Evolutionary conservation across 2,329 filamentous ascomycete genomes (phyloP).

Genomic region (Aspergillus fumigatus): DNA sequence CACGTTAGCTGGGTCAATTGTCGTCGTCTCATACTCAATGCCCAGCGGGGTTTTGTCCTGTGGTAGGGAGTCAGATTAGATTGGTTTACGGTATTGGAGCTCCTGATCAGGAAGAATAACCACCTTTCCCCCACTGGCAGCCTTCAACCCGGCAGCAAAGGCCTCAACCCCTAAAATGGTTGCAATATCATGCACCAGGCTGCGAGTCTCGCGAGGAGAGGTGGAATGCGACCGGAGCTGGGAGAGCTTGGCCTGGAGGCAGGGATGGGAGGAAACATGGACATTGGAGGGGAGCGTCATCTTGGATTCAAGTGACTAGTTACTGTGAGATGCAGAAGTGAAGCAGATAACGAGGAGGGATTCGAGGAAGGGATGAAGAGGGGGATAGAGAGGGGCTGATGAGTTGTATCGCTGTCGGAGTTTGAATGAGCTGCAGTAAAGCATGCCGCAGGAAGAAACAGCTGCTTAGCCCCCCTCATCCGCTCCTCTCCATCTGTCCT

Average conservation of each 20-base stretch:
- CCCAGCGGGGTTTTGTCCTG: constrained; percentile 76
- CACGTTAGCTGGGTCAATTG: constrained; percentile 61
- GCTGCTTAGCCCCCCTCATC: constrained; percentile 3
- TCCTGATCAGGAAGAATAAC: constrained; percentile 14
- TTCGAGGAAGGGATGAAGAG: too few species aligned
- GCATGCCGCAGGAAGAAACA: constrained; percentile 5
- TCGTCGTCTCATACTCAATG: constrained; percentile 65
- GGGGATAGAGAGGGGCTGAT: not conserved
- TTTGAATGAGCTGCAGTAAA: not conserved
- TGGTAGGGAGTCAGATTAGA: not conserved
- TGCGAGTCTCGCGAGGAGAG: constrained; percentile 69
- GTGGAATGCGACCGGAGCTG: constrained; percentile 74
- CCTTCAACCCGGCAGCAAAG: constrained; percentile 58
- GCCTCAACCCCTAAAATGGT: constrained; percentile 80
- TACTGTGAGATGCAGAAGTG: not conserved
- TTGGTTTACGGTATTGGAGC: not conserved
- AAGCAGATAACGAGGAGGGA: constrained; percentile 1
- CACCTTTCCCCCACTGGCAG: constrained; percentile 60
- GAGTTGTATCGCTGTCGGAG: not conserved
- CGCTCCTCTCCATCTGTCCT: constrained; percentile 2
- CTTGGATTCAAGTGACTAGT: not conserved
- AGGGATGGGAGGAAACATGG: constrained; percentile 81
- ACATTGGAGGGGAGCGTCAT: constrained; percentile 49
- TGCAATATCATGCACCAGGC: constrained; percentile 79
- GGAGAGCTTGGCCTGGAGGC: constrained; percentile 80